phyloP scores from a whole-genome alignment of 1,284 basidiomycete species.

The Macrocystidia cucumis region DNA sequence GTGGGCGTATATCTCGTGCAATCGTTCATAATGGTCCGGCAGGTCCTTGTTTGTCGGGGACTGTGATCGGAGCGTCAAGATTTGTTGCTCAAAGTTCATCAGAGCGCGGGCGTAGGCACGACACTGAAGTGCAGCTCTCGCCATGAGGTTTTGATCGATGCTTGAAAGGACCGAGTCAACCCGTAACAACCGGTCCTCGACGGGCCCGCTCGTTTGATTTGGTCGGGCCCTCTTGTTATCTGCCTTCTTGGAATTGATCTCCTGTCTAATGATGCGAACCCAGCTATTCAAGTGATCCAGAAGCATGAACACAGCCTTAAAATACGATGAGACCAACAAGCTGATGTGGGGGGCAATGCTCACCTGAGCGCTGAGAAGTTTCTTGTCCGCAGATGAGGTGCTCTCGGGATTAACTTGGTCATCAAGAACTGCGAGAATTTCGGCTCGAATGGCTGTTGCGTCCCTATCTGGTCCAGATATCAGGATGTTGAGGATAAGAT shows the following conservation, averaged over 20 bases:
- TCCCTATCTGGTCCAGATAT: slow-evolving; percentile 68
- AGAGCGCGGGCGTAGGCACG: slow-evolving; percentile 92
- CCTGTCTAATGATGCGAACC: slow-evolving; percentile 65
- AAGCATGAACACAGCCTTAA: slow-evolving; percentile 85
- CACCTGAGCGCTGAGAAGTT: slow-evolving; percentile 76
- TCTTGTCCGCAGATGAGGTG: slow-evolving; percentile 64
- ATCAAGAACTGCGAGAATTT: slow-evolving; percentile 78
- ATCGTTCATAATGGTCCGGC: slow-evolving; percentile 79
- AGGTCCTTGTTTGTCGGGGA: slow-evolving; percentile 43
- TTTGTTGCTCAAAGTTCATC: slow-evolving; percentile 89
- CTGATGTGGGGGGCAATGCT: neutral
- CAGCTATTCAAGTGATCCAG: slow-evolving; percentile 95
- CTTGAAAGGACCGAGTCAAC: slow-evolving; percentile 78
- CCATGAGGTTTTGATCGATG: slow-evolving; percentile 88
- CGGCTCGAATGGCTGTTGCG: slow-evolving; percentile 59
- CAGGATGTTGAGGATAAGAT: slow-evolving; percentile 84
- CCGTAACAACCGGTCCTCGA: slow-evolving; percentile 52
- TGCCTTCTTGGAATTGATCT: slow-evolving; percentile 39
- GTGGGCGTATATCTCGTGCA: slow-evolving; percentile 95
- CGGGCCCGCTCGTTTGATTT: slow-evolving; percentile 23
- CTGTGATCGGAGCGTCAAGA: slow-evolving; percentile 46
- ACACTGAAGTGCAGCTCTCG: slow-evolving; percentile 90
- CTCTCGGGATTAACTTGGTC: slow-evolving; percentile 76
- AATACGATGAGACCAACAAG: neutral
- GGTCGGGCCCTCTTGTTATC: slow-evolving; percentile 41